Conservation (phyloP, 2,329 filamentous ascomycete species). For the Trichoderma sp. region DNA sequence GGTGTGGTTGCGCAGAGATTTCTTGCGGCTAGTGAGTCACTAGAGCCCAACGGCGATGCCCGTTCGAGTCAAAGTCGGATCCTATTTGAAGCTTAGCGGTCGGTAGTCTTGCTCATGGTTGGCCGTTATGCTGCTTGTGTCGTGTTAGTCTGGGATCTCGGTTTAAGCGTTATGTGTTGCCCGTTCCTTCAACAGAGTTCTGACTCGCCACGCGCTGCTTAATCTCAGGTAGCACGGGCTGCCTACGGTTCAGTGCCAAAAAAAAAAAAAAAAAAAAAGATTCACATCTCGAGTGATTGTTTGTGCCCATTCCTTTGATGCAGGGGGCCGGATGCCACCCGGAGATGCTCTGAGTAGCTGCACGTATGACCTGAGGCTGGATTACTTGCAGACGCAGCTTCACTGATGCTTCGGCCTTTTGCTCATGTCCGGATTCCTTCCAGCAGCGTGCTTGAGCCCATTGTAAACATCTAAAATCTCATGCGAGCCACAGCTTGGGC, state of each 20-base stretch:
- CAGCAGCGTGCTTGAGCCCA: neutral
- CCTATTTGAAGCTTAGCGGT: neutral
- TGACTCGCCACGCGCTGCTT: neutral
- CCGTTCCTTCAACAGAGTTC: neutral
- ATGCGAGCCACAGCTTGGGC: neutral
- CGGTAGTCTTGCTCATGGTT: neutral
- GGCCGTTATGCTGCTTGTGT: neutral
- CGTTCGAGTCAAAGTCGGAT: neutral
- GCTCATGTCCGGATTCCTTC: neutral
- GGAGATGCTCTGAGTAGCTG: slow-evolving; percentile 5
- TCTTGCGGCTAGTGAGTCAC: slow-evolving; percentile 11
- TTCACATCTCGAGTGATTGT: neutral
- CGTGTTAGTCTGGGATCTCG: neutral
- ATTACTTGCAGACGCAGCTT: neutral
- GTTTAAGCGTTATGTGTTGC: neutral
- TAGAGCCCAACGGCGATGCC: neutral
- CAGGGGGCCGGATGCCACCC: neutral
- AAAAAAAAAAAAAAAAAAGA: neutral
- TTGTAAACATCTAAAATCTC: neutral
- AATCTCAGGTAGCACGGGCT: neutral
- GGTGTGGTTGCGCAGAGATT: neutral
- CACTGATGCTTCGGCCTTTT: neutral
- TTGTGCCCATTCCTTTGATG: neutral
- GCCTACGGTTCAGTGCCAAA: neutral
- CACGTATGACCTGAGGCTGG: neutral